Conservation (phyloP, 2,329 filamentous ascomycete species). For the Xylariales sp. region DNA sequence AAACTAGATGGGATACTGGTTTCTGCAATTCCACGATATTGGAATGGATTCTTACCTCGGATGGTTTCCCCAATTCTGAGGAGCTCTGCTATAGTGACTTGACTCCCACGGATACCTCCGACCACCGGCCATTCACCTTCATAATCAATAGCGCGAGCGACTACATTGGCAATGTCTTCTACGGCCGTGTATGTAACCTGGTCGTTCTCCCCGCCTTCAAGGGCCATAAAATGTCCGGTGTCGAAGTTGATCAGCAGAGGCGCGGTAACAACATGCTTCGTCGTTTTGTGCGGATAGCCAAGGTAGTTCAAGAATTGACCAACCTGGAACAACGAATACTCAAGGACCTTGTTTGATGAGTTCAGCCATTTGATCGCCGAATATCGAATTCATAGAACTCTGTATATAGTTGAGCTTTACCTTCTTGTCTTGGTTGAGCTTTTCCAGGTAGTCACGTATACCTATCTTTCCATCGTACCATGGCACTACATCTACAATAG, state of each 20-base stretch:
- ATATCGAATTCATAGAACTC: neutral
- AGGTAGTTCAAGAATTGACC: slow-evolving; percentile 46
- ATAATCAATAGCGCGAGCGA: slow-evolving; percentile 32
- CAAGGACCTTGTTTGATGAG: neutral
- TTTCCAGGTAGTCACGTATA: neutral
- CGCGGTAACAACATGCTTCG: slow-evolving; percentile 30
- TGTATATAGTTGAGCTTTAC: slow-evolving; percentile 18
- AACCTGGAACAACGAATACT: slow-evolving; percentile 38
- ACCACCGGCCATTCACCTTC: slow-evolving; percentile 34
- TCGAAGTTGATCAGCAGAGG: slow-evolving; percentile 25
- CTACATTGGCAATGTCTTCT: slow-evolving; percentile 30
- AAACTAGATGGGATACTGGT: neutral
- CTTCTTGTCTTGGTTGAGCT: slow-evolving; percentile 15
- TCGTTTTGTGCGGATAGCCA: slow-evolving; percentile 34
- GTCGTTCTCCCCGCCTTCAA: slow-evolving; percentile 11
- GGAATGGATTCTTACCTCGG: slow-evolving; percentile 22
- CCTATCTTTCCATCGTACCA: slow-evolving; percentile 36
- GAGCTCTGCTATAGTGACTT: slow-evolving; percentile 23
- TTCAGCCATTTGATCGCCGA: neutral
- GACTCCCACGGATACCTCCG: slow-evolving; percentile 33
- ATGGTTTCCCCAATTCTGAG: slow-evolving; percentile 29
- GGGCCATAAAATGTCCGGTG: neutral
- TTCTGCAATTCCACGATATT: no score
- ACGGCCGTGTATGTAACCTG: slow-evolving; percentile 28
- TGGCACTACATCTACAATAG: slow-evolving; percentile 8